These are phyloP conservation scores for Mycosarcoma mackinlayi DNA, from an alignment of 1,284 basidiomycete genomes.

Conservation along the genomic window DNA sequence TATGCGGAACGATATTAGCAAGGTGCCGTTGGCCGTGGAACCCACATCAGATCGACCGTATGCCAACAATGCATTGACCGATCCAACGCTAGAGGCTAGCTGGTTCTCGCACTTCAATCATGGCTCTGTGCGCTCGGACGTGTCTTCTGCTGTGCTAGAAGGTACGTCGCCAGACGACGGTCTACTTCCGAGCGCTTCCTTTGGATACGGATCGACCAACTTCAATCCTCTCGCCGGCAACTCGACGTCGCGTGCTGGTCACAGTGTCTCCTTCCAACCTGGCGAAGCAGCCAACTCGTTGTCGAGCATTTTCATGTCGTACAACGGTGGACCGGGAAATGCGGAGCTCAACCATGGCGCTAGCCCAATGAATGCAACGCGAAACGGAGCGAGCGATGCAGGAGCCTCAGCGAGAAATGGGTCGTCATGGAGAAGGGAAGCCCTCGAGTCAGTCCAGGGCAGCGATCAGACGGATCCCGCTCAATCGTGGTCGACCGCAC, in stretches of 20 bases:
- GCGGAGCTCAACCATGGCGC: not conserved
- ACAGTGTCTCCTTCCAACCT: slow-evolving; percentile 20
- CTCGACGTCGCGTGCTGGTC: slow-evolving; percentile 22
- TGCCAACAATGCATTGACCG: slow-evolving; percentile 2
- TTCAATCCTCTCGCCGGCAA: slow-evolving; percentile 48
- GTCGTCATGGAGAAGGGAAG: slow-evolving; percentile 5
- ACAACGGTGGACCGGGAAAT: slow-evolving; percentile 9
- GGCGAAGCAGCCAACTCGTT: slow-evolving; percentile 33
- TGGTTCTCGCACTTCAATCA: slow-evolving; percentile 42
- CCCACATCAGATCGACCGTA: not conserved
- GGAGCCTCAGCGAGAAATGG: slow-evolving; percentile 4
- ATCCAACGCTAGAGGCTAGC: slow-evolving; percentile 28
- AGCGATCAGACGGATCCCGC: slow-evolving; percentile 10
- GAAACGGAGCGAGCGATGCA: slow-evolving; percentile 4
- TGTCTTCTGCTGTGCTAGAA: slow-evolving; percentile 26
- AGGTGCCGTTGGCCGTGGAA: slow-evolving; percentile 1
- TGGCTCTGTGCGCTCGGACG: slow-evolving; percentile 27
- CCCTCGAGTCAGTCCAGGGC: slow-evolving; percentile 6
- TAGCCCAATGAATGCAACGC: slow-evolving; percentile 1
- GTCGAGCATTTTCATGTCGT: slow-evolving; percentile 45
- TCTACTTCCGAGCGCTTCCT: slow-evolving; percentile 20
- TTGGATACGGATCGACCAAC: slow-evolving; percentile 39
- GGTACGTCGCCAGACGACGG: slow-evolving; percentile 28
- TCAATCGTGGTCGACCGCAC: slow-evolving; percentile 5
- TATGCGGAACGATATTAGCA: not conserved